Conservation (phyloP, 148 eudicot genomes). For the Beta vulgaris region DNA sequence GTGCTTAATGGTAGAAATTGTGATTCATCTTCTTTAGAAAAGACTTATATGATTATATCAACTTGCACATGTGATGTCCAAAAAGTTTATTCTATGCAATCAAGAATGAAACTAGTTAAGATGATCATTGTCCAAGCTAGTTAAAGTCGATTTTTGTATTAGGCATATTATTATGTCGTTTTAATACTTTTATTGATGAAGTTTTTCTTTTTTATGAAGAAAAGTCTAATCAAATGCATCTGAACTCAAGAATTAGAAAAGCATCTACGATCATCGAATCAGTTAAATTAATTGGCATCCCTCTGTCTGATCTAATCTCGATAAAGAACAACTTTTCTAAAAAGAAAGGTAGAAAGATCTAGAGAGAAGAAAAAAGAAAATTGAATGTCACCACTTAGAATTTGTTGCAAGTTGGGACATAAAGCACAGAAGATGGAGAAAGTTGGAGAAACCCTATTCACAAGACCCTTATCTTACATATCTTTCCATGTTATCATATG, state of each 20-base stretch:
- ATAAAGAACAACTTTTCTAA: neutral
- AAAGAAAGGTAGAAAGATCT: neutral
- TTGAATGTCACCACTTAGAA: neutral
- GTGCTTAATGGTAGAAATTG: too few relatives aligned
- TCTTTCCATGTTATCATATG: conserved; percentile 15
- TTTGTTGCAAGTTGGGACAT: conserved; percentile 25
- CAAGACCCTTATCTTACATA: conserved; percentile 26
- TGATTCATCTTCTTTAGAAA: too few relatives aligned
- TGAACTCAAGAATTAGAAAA: neutral
- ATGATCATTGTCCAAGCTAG: too few relatives aligned
- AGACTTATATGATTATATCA: too few relatives aligned
- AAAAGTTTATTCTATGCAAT: too few relatives aligned
- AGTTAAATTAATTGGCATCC: neutral
- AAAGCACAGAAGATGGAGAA: conserved; percentile 31
- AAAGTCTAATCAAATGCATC: too few relatives aligned
- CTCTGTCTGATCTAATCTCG: conserved; percentile 1
- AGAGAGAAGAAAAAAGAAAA: neutral
- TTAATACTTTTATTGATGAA: too few relatives aligned
- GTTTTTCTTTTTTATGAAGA: too few relatives aligned
- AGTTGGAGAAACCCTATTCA: conserved; percentile 31
- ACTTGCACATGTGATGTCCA: too few relatives aligned
- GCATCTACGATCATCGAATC: neutral
- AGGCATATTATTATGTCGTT: too few relatives aligned
- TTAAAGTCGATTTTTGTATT: too few relatives aligned
- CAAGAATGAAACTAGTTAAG: too few relatives aligned